Evolutionary conservation across 2,329 filamentous ascomycete genomes (phyloP).

Genomic region (Diplocarpon rosae): DNA sequence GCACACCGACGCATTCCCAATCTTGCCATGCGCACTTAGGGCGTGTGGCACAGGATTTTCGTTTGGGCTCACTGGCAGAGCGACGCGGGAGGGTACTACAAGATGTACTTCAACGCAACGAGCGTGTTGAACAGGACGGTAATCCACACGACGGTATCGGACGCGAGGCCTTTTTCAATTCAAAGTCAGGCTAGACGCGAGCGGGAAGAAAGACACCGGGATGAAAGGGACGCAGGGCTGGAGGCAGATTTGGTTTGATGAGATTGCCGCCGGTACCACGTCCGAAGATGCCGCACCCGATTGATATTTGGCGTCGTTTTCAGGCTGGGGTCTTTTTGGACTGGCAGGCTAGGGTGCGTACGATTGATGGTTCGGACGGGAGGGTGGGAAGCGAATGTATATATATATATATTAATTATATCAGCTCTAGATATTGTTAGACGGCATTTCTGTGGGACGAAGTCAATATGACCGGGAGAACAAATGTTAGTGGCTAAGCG

Average conservation of each 20-base stretch:
- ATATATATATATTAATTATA: too few relatives aligned
- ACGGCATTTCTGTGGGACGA: too few relatives aligned
- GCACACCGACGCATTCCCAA: constrained; percentile 26
- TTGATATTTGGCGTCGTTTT: constrained; percentile 12
- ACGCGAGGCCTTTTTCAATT: constrained; percentile 36
- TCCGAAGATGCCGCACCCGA: constrained; percentile 31
- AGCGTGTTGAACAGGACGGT: constrained; percentile 33
- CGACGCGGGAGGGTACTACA: constrained; percentile 34
- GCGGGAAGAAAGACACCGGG: constrained; percentile 36
- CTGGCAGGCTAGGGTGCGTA: too few relatives aligned
- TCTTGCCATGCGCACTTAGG: constrained; percentile 31
- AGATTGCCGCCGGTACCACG: constrained; percentile 34
- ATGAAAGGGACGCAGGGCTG: constrained; percentile 32
- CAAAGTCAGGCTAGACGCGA: constrained; percentile 38
- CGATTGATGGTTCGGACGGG: too few relatives aligned
- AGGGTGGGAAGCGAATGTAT: too few relatives aligned
- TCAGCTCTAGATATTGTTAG: too few relatives aligned
- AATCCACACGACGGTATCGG: constrained; percentile 35
- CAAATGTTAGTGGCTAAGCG: too few relatives aligned
- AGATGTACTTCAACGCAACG: constrained; percentile 36
- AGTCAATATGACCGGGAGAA: too few relatives aligned
- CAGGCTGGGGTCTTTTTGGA: too few relatives aligned
- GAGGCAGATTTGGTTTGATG: constrained; percentile 39
- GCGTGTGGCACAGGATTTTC: constrained; percentile 36
- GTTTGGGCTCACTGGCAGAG: constrained; percentile 36